Conservation (phyloP, 2,329 filamentous ascomycete species). For the Ophiocordyceps unilateralis region DNA sequence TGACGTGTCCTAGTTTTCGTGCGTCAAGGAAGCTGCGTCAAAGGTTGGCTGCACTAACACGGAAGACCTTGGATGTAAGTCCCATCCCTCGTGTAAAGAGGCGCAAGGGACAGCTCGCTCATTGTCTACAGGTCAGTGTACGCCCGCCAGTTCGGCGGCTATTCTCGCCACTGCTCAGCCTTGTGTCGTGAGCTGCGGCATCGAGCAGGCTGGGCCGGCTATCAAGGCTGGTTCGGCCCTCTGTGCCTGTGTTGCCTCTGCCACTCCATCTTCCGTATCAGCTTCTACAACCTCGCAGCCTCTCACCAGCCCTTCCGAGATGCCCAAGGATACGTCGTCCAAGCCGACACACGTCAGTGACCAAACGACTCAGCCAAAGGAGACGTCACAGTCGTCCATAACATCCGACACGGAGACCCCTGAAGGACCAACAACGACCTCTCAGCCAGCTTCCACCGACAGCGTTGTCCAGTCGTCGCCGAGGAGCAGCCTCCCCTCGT, state of each 20-base stretch:
- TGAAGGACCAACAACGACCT: no score
- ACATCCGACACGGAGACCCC: no score
- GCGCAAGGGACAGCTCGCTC: neutral
- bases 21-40: constrained; percentile 7
- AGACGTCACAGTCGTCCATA: neutral
- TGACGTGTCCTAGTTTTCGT: constrained; percentile 5
- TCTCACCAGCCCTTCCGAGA: neutral
- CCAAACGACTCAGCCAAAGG: neutral
- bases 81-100: neutral
- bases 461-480: neutral
- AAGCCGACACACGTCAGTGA: neutral
- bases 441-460: neutral
- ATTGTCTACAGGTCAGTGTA: constrained; percentile 6
- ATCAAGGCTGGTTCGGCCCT: constrained; percentile 6
- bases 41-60: constrained; percentile 8
- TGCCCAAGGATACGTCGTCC: neutral
- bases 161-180: constrained; percentile 6
- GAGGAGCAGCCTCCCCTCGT: no score
- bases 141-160: constrained; percentile 5
- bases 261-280: neutral
- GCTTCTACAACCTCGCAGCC: neutral
- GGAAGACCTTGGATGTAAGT: constrained; percentile 9
- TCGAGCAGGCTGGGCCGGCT: constrained; percentile 4
- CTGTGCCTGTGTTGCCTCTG: constrained; percentile 7
- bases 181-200: constrained; percentile 7